phyloP scores from a whole-genome alignment of 2,329 filamentous ascomycete genomes.

The Dothistroma septosporum region DNA sequence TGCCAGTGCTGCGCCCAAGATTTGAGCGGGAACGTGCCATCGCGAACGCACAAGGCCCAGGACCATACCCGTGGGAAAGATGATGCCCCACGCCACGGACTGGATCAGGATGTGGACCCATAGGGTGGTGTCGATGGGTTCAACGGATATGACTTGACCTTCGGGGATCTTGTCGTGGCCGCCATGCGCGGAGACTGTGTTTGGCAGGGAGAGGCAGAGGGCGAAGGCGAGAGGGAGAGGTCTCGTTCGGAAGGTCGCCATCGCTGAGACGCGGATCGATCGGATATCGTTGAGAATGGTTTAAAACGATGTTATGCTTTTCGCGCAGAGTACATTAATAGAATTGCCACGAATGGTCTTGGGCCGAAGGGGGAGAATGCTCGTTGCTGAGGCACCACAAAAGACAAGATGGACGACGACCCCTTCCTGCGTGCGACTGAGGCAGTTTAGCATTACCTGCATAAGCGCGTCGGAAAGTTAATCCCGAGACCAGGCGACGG shows the following conservation, averaged over 20 bases:
- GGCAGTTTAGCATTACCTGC: not conserved
- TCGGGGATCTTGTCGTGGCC: conserved; percentile 60
- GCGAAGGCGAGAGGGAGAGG: conserved; percentile 13
- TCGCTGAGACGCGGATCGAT: conserved; percentile 7
- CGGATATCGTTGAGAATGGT: conserved; percentile 4
- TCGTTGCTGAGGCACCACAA: not conserved
- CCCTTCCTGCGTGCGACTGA: not conserved
- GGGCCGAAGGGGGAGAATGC: not conserved
- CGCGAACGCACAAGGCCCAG: conserved; percentile 82
- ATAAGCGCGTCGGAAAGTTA: not conserved
- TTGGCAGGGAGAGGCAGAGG: conserved; percentile 14
- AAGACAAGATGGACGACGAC: not conserved
- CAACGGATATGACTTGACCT: conserved; percentile 64
- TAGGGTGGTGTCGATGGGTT: conserved; percentile 78
- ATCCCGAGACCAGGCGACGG: not conserved
- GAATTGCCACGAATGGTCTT: not conserved
- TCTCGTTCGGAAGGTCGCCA: conserved; percentile 28
- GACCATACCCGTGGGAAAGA: conserved; percentile 95
- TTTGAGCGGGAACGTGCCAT: conserved; percentile 91
- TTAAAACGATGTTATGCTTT: not conserved
- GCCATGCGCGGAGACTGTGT: conserved; percentile 43
- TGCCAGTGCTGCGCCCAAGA: conserved; percentile 68
- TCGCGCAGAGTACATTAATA: not conserved
- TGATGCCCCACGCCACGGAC: conserved; percentile 79
- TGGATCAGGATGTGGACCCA: conserved; percentile 94